Conservation (phyloP, 2,329 filamentous ascomycete genomes). For the Xylariales sp. region DNA sequence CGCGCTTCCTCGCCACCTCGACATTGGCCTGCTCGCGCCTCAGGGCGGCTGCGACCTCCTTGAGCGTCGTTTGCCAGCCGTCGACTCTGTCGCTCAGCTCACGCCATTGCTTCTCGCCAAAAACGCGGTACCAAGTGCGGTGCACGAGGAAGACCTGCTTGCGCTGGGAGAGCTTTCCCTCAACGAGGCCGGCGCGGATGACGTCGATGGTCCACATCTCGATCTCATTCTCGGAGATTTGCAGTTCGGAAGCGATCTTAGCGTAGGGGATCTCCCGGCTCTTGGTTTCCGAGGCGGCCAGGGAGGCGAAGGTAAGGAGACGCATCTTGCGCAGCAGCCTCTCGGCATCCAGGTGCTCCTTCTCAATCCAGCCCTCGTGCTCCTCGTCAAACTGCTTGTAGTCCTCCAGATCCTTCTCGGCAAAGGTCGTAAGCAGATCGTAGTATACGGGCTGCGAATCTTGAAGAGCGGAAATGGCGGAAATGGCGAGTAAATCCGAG, state of each 20-base stretch:
- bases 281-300: conserved; percentile 72
- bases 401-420: conserved; percentile 89
- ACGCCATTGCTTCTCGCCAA: conserved; percentile 96
- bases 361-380: conserved; percentile 79
- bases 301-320: conserved; percentile 84
- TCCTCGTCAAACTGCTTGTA: conserved; percentile 94
- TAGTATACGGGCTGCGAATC: conserved; percentile 81
- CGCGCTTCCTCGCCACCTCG: conserved; percentile 71
- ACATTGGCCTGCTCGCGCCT: conserved; percentile 78
- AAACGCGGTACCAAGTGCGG: conserved; percentile 92
- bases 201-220: conserved; percentile 99
- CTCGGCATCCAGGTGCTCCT: conserved; percentile 66
- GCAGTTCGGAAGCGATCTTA: conserved; percentile 77
- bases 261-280: conserved; percentile 86
- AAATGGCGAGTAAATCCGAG: conserved; percentile 76
- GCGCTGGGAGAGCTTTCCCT: conserved; percentile 93
- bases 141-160: conserved; percentile 93
- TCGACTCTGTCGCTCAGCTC: conserved; percentile 88
- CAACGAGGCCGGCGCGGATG: conserved; percentile 90
- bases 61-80: conserved; percentile 82
- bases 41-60: conserved; percentile 73
- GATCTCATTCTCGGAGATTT: conserved; percentile 78
- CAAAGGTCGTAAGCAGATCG: conserved; percentile 92
- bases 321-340: conserved; percentile 92
- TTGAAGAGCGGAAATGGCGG: conserved; percentile 80